These are phyloP conservation scores for Aquilaria yunnanensis DNA, from an alignment of 345 rosid species.

Conservation along the genomic window DNA sequence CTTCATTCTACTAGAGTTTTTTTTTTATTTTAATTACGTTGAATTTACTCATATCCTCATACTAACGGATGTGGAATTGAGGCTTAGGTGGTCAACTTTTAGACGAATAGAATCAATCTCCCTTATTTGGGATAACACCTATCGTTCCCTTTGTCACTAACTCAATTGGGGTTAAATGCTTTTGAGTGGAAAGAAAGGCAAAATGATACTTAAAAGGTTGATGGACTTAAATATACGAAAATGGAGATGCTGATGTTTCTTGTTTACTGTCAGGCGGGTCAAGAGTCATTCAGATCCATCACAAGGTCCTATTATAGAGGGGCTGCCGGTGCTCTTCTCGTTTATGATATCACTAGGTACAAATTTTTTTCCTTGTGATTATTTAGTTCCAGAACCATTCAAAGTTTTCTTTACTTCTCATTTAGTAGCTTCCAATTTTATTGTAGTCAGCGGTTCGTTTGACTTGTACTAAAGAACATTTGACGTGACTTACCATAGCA, in stretches of 20 bases:
- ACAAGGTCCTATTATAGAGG: conserved; percentile 46
- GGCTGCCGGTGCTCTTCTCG: conserved; percentile 50
- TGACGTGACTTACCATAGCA: no score
- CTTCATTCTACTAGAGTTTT: background rate
- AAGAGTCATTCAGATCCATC: conserved; percentile 50
- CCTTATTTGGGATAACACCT: no score
- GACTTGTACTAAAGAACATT: no score
- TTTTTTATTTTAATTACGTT: background rate
- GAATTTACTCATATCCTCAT: background rate
- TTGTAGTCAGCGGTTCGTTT: no score
- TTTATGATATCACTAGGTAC: conserved; percentile 44
- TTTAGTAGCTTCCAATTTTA: no score
- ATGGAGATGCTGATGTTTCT: background rate
- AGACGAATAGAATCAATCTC: no score
- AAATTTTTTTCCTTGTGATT: background rate
- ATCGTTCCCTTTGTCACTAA: no score
- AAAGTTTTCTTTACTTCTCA: no score
- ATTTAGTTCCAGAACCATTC: no score
- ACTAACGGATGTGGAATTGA: background rate
- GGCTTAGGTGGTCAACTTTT: background rate
- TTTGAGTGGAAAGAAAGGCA: no score
- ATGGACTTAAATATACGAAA: background rate
- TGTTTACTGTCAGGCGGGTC: conserved; percentile 32
- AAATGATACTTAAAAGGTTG: background rate
- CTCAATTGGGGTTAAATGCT: no score